Evolutionary conservation across 2,329 filamentous ascomycete genomes (phyloP), one percentile per base, ranked within the genome.

Genomic region (Hypomyces perniciosus): DNA sequence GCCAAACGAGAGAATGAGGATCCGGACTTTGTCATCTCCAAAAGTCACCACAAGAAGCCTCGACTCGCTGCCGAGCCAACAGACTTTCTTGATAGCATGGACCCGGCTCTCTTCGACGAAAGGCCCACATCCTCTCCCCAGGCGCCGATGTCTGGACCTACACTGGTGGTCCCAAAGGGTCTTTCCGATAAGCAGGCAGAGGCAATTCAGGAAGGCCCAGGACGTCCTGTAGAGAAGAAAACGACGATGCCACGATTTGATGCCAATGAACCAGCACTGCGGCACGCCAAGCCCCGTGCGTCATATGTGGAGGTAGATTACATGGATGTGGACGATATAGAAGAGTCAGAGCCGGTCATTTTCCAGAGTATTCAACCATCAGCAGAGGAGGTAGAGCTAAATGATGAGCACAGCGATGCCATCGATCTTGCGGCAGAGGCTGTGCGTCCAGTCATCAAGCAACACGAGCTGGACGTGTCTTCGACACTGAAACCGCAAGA

Each of bases 291-390:
- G 55, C 78, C 78, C 5, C 72, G 64, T 56, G 56, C 70, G 30
- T 79, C 77, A 1, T 81, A 81, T 48, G 64, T 73, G 3, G 77
- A 79, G 44, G 61, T 68, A 1, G 75, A 76, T 30, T 72, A 79
- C 40, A 34, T 56, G 34, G 68, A 71, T 6, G 50, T 61, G 7
- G 69, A 70, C 26, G 65, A 67, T 6, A 69, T 72, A 4, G 74
- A 78, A 31, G 72, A 72, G 12, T 65, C 75, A 8, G 70, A 74
- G 34, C 41, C 65, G n/a, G 50, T 70, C 61, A 69, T 52, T 46
- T 48, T 35, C 39, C 51, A 52, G 12, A 20, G 28, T 20, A 2
- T n/a, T 35, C 37, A 9, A 9, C 41, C 35, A 13, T 30, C 30
- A 8, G 40, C 28, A 35, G 27, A 52, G 10, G 45, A 38, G 26